Base-by-base conservation (phyloP, 495 filamentous ascomycete species). In the Penicillium coffeae region DNA sequence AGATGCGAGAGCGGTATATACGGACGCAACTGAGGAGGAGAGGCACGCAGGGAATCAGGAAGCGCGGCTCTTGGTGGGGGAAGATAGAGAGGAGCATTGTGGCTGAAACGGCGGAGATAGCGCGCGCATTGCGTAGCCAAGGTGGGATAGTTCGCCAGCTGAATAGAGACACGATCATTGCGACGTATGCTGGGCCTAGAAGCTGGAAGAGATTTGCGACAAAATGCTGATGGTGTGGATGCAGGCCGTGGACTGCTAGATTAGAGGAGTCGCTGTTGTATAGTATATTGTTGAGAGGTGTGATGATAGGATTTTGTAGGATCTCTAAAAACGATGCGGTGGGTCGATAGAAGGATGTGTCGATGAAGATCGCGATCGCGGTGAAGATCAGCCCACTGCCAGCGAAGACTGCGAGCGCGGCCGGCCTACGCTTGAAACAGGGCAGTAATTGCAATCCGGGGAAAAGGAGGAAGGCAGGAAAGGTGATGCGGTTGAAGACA, bases 401-500 rank as follows among this genome's bases (percentile, higher is more conserved):
- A 35, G 77, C 47, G 38, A 92, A 74, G 21, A 79, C 70, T 47
- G 84, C 58, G 13, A 96, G 63, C 18, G 83, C 86, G 20, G 80
- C 65, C 42, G 88, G 89, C 63, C 89, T 90, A 64, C 82, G 82
- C 66, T 77, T 62, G 62, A 95, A 92, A 77, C 94, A 86, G 25
- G 89, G 89, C 55, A 96, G 65, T 42, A 96, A 76, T 58, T 84
- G 82, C 55, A 95, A 71, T 9, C 82, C 84, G 15, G 94, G 90
- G 47, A 95, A 72, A 20, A 95, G 52, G 42, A 96, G 65, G 51
- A 91, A 98, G 12, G 91, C 92, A 44, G 92, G 93, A 61, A 96
- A 97, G 3, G 93, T 98, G 62, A 97, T 94, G 33, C 93, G 81
- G 65, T 96, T 98, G 70, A 97, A 98, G 47, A 88, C 73, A 33